Percentiles rank a stretch among this genome's conserved stretches.
Evolutionary conservation across 352 stramenopile species (phyloP).

Genomic region (Peronosclerospora sorghi): DNA sequence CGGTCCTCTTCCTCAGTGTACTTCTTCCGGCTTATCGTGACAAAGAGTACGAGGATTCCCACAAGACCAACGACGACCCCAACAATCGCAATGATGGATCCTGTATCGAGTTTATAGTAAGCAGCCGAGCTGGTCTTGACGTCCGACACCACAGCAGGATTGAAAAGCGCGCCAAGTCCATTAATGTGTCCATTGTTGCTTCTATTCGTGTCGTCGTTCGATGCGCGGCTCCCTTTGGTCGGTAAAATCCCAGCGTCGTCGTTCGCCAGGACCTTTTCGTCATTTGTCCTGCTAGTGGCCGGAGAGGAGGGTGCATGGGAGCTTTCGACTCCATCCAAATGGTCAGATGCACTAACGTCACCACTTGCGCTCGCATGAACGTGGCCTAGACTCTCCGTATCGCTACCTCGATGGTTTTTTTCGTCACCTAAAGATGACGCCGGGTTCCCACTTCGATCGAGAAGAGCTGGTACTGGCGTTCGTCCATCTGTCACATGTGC

Average conservation of each 20-base stretch:
- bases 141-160: conserved; percentile 25
- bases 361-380: conserved; percentile 18
- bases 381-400: conserved; percentile 8
- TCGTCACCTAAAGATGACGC: conserved; percentile 1
- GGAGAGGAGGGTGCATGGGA: background rate
- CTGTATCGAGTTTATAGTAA: conserved; percentile 43
- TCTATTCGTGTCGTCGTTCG: background rate
- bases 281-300: background rate
- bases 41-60: conserved; percentile 44
- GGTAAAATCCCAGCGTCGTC: background rate
- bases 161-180: conserved; percentile 8
- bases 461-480: conserved; percentile 1
- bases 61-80: conserved; percentile 54
- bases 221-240: background rate
- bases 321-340: background rate
- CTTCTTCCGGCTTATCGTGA: conserved; percentile 48
- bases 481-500: background rate
- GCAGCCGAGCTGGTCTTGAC: conserved; percentile 34
- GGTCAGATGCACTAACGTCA: conserved; percentile 9
- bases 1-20: conserved; percentile 45
- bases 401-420: conserved; percentile 1
- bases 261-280: background rate
- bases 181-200: conserved; percentile 6
- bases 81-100: conserved; percentile 62
- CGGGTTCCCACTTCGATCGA: conserved; percentile 10